A percentile compares a stretch with the other conserved stretches of the same genome.
Evolutionary conservation across 352 stramenopile genomes (phyloP).

Genomic region (Pythium brassicae): DNA sequence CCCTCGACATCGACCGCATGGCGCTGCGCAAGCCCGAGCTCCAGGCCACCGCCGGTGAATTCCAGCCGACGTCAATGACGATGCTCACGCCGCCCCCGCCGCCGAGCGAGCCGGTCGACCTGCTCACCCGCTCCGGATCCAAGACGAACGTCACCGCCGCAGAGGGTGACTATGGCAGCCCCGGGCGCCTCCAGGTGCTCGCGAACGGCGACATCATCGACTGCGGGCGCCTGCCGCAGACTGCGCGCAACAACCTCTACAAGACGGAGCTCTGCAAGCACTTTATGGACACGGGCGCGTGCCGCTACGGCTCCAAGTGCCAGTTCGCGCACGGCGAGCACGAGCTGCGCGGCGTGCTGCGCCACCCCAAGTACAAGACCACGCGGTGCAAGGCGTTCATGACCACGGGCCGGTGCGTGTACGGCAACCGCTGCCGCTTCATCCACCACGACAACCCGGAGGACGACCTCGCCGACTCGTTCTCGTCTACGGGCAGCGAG

Average conservation of each 20-base stretch:
- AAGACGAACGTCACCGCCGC: constrained; percentile 8
- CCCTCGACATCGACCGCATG: not conserved
- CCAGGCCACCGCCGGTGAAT: not conserved
- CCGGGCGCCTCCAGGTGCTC: constrained; percentile 69
- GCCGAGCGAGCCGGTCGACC: not conserved
- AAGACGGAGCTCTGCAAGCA: constrained; percentile 92
- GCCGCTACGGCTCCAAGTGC: constrained; percentile 86
- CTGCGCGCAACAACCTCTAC: constrained; percentile 85
- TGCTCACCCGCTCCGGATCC: constrained; percentile 14
- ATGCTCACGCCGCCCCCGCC: constrained; percentile 5
- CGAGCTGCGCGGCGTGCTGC: constrained; percentile 80
- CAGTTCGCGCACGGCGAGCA: constrained; percentile 87
- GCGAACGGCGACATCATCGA: constrained; percentile 86
- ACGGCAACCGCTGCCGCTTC: constrained; percentile 85
- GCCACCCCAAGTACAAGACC: constrained; percentile 91
- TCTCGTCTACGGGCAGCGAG: constrained; percentile 62
- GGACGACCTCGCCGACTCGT: constrained; percentile 29
- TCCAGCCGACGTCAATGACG: constrained; percentile 1
- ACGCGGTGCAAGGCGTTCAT: constrained; percentile 87
- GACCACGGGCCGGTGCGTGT: constrained; percentile 83
- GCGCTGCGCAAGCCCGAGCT: constrained; percentile 1
- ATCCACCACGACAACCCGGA: constrained; percentile 66
- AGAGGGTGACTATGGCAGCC: constrained; percentile 17
- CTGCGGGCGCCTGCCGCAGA: constrained; percentile 69
- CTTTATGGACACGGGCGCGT: constrained; percentile 82